A percentile compares a stretch with the other conserved stretches of the same genome.
Evolutionary conservation across 169 alveolate genomes (phyloP).

Genomic region (Cryptosporidium canis): DNA sequence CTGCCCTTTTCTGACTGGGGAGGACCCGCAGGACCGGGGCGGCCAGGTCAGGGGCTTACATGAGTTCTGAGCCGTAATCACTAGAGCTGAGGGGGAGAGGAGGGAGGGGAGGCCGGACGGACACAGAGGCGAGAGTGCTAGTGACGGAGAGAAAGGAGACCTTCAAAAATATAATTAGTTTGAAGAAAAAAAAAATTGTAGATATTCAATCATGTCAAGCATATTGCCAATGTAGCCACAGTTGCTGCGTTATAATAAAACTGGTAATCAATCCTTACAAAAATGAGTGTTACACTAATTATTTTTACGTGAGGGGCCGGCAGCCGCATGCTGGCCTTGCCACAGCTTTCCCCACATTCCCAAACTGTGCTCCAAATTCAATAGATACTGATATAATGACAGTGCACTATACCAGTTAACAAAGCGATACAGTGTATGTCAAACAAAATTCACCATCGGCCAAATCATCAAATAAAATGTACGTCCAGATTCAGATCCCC

Average conservation of each 20-base stretch:
- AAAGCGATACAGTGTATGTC: not conserved
- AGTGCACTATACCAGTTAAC: not conserved
- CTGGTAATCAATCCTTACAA: conserved; percentile 13
- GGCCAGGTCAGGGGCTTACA: too few species aligned
- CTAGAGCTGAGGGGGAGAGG: too few species aligned
- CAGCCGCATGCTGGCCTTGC: not conserved
- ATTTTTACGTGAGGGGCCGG: not conserved
- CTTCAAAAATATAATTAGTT: conserved; percentile 4
- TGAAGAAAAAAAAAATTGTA: conserved; percentile 23
- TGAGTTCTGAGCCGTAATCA: too few species aligned
- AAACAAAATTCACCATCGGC: not conserved
- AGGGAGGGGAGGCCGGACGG: too few species aligned
- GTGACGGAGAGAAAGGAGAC: not conserved
- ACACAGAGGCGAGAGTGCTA: too few species aligned
- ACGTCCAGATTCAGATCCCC: not conserved
- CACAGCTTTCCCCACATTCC: not conserved
- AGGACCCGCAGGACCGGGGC: too few species aligned
- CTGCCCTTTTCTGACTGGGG: too few species aligned
- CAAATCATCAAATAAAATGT: not conserved
- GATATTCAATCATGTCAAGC: conserved; percentile 7
- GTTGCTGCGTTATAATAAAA: not conserved
- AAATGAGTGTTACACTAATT: conserved; percentile 20
- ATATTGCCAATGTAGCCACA: not conserved
- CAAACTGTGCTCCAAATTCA: not conserved
- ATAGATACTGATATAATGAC: not conserved